Percentiles rank a stretch among this genome's conserved stretches.
Evolutionary conservation across 2,329 filamentous ascomycete genomes (phyloP).

Genomic region (Xylaria sp.): DNA sequence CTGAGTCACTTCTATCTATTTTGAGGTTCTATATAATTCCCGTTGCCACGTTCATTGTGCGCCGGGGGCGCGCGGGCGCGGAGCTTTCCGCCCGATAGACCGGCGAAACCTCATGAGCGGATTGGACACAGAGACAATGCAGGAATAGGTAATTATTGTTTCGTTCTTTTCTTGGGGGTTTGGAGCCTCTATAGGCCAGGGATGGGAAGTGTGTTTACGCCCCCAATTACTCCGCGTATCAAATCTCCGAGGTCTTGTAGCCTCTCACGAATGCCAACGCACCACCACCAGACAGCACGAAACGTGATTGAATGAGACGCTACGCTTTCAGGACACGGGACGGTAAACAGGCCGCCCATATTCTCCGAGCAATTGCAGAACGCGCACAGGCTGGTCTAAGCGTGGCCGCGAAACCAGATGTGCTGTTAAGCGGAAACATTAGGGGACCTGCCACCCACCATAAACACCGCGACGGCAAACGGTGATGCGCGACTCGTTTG

Average conservation of each 20-base stretch:
- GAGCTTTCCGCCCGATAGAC: neutral
- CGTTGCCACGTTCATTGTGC: neutral
- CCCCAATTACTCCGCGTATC: slow-evolving; percentile 27
- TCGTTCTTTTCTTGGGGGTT: slow-evolving; percentile 4
- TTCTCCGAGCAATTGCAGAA: neutral
- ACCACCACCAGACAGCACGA: slow-evolving; percentile 9
- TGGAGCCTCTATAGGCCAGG: slow-evolving; percentile 1
- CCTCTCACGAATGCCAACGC: neutral
- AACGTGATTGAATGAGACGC: neutral
- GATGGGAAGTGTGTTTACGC: neutral
- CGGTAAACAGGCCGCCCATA: neutral
- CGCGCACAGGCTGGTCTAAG: neutral
- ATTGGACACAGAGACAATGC: neutral
- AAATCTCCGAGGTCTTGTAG: neutral
- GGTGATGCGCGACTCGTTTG: slow-evolving; percentile 2
- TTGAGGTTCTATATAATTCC: neutral
- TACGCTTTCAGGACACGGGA: slow-evolving; percentile 11
- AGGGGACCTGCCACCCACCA: slow-evolving; percentile 1
- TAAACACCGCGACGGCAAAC: neutral
- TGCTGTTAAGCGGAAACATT: neutral
- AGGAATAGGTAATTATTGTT: neutral
- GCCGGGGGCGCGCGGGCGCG: neutral
- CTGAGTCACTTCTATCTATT: neutral
- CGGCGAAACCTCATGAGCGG: neutral
- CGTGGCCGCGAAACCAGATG: neutral